Evolutionary conservation across 495 filamentous ascomycete species (phyloP).

Genomic region (Platismatia glauca): DNA sequence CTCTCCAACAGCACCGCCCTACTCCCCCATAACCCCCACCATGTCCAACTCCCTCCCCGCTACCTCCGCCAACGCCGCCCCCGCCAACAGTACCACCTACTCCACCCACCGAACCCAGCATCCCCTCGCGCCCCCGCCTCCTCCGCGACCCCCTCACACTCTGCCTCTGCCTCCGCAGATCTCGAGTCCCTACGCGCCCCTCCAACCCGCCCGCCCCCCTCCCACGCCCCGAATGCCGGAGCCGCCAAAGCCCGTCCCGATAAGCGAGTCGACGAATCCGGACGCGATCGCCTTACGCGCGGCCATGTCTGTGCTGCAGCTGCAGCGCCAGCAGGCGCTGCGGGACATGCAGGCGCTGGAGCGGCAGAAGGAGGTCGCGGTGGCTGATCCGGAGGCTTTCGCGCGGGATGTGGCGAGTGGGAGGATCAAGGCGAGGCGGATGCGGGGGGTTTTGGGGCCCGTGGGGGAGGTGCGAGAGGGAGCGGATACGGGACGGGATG

Average conservation of each 20-base stretch:
- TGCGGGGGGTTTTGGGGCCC: conserved; percentile 24
- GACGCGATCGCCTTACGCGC: conserved; percentile 76
- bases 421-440: conserved; percentile 35
- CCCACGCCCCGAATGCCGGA: neutral
- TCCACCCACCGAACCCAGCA: neutral
- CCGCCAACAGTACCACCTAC: neutral
- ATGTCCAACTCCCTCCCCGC: conserved; percentile 18
- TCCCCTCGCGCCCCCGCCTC: neutral
- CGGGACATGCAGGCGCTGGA: conserved; percentile 59
- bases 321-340: conserved; percentile 69
- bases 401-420: conserved; percentile 51
- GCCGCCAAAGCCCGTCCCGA: conserved; percentile 47
- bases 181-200: neutral
- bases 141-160: neutral
- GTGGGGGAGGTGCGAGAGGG: conserved; percentile 25
- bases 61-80: neutral
- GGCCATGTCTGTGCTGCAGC: conserved; percentile 70
- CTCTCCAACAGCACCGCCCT: conserved; percentile 23
- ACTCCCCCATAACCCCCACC: conserved; percentile 25
- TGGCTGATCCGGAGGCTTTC: conserved; percentile 61
- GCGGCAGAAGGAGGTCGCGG: conserved; percentile 52
- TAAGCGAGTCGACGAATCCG: conserved; percentile 68
- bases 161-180: neutral
- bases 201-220: neutral
- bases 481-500: conserved; percentile 27